Conservation (phyloP, 805 yeast species). For the Sungouiella thailandica region DNA sequence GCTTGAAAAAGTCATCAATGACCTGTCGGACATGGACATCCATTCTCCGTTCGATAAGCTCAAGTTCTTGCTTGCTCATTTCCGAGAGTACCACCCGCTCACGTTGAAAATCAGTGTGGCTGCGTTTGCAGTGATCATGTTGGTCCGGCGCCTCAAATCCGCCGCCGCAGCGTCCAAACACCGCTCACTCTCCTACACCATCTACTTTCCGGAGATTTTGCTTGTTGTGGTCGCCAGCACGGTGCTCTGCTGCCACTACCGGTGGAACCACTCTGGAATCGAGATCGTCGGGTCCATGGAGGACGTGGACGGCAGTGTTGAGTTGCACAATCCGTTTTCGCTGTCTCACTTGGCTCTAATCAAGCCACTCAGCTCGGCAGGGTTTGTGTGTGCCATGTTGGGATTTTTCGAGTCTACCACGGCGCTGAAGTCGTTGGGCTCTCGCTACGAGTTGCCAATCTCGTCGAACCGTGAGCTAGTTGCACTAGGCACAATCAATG, state of each 20-base stretch:
- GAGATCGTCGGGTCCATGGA: conserved; percentile 65
- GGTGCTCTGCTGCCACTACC: conserved; percentile 39
- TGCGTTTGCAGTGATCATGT: conserved; percentile 46
- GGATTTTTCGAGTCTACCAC: conserved; percentile 94
- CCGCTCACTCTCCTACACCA: conserved; percentile 29
- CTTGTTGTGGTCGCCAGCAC: conserved; percentile 64
- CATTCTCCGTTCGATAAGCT: conserved; percentile 69
- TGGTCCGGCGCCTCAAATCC: conserved; percentile 37
- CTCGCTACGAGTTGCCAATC: conserved; percentile 63
- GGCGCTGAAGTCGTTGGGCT: conserved; percentile 81
- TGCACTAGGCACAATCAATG: conserved; percentile 76
- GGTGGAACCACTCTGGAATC: conserved; percentile 55
- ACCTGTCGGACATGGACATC: conserved; percentile 30
- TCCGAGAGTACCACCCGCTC: conserved; percentile 44
- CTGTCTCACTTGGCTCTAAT: conserved; percentile 45
- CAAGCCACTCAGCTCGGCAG: conserved; percentile 58
- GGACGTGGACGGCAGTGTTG: conserved; percentile 39
- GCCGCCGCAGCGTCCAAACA: conserved; percentile 19
- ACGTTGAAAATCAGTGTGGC: conserved; percentile 57
- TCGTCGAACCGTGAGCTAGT: conserved; percentile 88
- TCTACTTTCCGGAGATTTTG: conserved; percentile 82
- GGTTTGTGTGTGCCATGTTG: conserved; percentile 70
- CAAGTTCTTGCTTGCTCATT: conserved; percentile 49
- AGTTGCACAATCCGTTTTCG: conserved; percentile 54
- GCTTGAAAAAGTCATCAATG: conserved; percentile 34